phyloP scores from a whole-genome alignment of 768 basidiomycete genomes.

The Ramaria sp. region DNA sequence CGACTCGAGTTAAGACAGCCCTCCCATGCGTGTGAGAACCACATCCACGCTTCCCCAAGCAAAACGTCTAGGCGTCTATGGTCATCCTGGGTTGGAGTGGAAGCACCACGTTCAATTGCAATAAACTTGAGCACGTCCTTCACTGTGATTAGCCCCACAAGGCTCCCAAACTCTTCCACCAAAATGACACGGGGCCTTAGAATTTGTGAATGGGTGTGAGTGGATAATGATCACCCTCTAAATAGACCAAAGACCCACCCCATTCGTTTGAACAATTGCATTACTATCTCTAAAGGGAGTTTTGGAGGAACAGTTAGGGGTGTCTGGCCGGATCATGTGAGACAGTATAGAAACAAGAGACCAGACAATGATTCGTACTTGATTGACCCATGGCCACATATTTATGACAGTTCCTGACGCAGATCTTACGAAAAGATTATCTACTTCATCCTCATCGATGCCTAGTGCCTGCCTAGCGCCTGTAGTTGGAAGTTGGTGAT shows the following conservation, averaged over 20 bases:
- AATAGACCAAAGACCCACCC: conserved; percentile 49
- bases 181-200: conserved; percentile 92
- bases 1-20: not conserved
- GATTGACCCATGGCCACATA: conserved; percentile 90
- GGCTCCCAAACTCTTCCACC: conserved; percentile 74
- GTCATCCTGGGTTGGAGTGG: conserved; percentile 19
- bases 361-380: conserved; percentile 39
- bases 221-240: conserved; percentile 7
- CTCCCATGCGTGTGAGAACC: conserved; percentile 5
- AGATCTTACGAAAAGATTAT: conserved; percentile 52
- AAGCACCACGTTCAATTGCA: conserved; percentile 32
- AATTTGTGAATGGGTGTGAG: conserved; percentile 1
- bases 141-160: conserved; percentile 85
- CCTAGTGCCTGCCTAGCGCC: conserved; percentile 41
- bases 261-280: conserved; percentile 96
- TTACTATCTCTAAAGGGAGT: conserved; percentile 88
- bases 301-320: conserved; percentile 89
- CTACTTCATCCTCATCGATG: conserved; percentile 56
- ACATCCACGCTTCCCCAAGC: conserved; percentile 6
- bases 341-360: not conserved
- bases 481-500: conserved; percentile 31
- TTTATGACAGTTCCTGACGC: conserved; percentile 47
- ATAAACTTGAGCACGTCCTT: conserved; percentile 94
- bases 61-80: conserved; percentile 13
- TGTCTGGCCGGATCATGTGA: conserved; percentile 41